These are phyloP conservation scores for Phytophthora pistaciae DNA, from an alignment of 352 stramenopile species.

Conservation along the genomic window DNA sequence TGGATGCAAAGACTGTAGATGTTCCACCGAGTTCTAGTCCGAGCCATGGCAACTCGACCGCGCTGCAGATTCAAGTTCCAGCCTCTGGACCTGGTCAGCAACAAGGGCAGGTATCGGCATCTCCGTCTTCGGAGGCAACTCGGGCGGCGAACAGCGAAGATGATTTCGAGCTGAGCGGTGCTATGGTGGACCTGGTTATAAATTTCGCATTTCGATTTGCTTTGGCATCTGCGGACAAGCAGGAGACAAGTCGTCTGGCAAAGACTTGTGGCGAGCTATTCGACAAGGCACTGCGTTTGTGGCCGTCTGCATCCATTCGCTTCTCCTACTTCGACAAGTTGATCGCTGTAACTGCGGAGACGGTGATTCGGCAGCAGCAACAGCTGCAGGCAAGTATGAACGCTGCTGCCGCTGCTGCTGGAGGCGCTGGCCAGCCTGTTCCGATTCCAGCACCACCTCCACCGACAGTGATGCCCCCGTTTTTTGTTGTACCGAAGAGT, in stretches of 20 bases:
- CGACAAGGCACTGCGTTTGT: slow-evolving; percentile 86
- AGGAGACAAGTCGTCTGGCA: slow-evolving; percentile 88
- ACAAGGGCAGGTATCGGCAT: slow-evolving; percentile 25
- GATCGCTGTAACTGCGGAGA: slow-evolving; percentile 89
- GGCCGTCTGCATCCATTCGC: slow-evolving; percentile 86
- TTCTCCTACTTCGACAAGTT: slow-evolving; percentile 94
- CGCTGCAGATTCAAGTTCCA: slow-evolving; percentile 24
- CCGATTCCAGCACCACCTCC: slow-evolving; percentile 31
- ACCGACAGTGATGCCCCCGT: slow-evolving; percentile 74
- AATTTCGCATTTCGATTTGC: slow-evolving; percentile 93
- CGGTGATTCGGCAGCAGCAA: slow-evolving; percentile 83
- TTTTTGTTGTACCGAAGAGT: slow-evolving; percentile 85
- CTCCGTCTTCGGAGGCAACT: slow-evolving; percentile 31
- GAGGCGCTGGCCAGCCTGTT: slow-evolving; percentile 36
- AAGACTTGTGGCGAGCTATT: slow-evolving; percentile 91
- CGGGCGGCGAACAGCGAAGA: slow-evolving; percentile 66
- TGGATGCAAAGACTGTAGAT: slow-evolving; percentile 27
- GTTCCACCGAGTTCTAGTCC: slow-evolving; percentile 21
- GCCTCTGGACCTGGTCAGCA: slow-evolving; percentile 9
- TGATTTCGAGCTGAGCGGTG: slow-evolving; percentile 87
- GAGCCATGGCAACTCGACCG: not conserved
- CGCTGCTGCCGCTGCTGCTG: slow-evolving; percentile 29
- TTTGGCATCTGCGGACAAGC: slow-evolving; percentile 89
- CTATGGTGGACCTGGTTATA: slow-evolving; percentile 93
- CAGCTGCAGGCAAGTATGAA: slow-evolving; percentile 50